Evolutionary conservation across 345 rosid genomes (phyloP).

Genomic region (Pelargonium nanum): DNA sequence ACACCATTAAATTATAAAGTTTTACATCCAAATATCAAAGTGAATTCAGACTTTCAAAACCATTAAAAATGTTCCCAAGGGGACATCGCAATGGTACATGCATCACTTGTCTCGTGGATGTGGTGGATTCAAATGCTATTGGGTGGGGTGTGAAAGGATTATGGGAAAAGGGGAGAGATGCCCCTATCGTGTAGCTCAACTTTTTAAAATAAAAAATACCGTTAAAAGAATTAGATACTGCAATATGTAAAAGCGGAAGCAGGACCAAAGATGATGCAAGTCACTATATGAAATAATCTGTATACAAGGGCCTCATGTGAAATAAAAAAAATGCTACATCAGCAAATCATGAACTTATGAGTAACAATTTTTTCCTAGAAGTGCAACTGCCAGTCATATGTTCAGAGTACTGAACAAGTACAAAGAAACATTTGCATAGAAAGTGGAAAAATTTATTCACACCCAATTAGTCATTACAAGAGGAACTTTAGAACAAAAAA

Average conservation of each 20-base stretch:
- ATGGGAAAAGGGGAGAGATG: no score
- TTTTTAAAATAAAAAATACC: no score
- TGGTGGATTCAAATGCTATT: no score
- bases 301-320: neutral
- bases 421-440: neutral
- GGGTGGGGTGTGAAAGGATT: no score
- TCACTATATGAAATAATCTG: neutral
- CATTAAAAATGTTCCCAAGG: no score
- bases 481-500: neutral
- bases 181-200: no score
- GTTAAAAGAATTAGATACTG: no score
- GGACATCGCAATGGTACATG: no score
- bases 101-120: no score
- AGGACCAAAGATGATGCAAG: neutral
- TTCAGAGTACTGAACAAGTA: neutral
- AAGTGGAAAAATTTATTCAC: neutral
- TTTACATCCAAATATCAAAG: neutral
- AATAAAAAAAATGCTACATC: no score
- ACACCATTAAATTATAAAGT: neutral
- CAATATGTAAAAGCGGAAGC: no score
- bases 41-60: neutral
- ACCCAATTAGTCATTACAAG: neutral
- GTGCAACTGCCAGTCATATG: no score
- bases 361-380: neutral
- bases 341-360: neutral